Evolutionary conservation across 768 basidiomycete genomes (phyloP).

Genomic region (Panellus pusillus): DNA sequence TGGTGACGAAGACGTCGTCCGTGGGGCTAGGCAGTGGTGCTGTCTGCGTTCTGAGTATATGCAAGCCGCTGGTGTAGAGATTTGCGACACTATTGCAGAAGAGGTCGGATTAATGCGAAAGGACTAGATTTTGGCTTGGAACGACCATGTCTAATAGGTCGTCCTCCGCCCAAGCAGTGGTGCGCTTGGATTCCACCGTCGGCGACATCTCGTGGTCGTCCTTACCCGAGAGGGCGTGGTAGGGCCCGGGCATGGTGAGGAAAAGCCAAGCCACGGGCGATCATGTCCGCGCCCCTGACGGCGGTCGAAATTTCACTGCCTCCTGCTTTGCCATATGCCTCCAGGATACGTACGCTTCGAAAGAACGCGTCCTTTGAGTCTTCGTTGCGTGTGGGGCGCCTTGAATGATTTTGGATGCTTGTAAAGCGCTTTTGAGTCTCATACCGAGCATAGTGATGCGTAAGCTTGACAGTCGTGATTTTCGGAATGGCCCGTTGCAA

Average conservation of each 20-base stretch:
- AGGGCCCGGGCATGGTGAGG: constrained; percentile 17
- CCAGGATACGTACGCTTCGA: too few relatives aligned
- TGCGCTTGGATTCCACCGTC: constrained; percentile 3
- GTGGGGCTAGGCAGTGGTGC: background rate
- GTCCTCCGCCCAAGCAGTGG: constrained; percentile 14
- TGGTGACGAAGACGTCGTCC: background rate
- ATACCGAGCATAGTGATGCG: too few relatives aligned
- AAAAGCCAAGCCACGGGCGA: background rate
- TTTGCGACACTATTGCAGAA: background rate
- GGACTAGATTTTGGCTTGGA: background rate
- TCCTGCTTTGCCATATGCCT: too few relatives aligned
- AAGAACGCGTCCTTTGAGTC: too few relatives aligned
- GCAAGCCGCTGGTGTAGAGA: background rate
- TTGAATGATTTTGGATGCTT: too few relatives aligned
- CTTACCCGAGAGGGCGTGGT: constrained; percentile 13
- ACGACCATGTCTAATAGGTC: constrained; percentile 22
- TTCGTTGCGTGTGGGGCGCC: too few relatives aligned
- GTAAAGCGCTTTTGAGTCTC: too few relatives aligned
- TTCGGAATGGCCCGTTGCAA: too few relatives aligned
- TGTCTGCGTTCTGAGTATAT: background rate
- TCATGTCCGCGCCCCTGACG: too few relatives aligned
- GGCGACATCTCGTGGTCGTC: constrained; percentile 17
- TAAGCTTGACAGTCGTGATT: too few relatives aligned
- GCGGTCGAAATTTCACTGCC: too few relatives aligned
- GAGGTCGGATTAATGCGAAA: background rate